These are phyloP conservation scores for Ramularia endophylla DNA, from an alignment of 2,329 filamentous ascomycete genomes.

Conservation along the genomic window DNA sequence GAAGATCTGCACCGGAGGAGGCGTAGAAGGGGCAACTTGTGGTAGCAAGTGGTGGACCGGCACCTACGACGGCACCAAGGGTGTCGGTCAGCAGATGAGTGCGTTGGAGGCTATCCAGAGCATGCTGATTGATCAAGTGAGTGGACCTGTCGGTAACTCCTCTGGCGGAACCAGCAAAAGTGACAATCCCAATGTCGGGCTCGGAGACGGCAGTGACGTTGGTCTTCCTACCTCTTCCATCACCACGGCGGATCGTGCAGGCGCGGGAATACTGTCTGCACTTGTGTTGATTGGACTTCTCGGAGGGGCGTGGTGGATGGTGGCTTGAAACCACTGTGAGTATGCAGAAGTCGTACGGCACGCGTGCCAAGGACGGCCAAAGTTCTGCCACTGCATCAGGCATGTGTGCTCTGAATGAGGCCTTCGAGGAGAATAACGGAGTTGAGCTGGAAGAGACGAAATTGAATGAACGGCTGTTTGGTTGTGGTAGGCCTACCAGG, in stretches of 20 bases:
- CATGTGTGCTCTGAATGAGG: too few relatives aligned
- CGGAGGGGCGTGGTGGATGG: slow-evolving; percentile 22
- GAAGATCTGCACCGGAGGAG: slow-evolving; percentile 36
- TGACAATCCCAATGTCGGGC: slow-evolving; percentile 3
- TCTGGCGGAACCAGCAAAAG: slow-evolving; percentile 39
- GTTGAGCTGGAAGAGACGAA: too few relatives aligned
- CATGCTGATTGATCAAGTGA: slow-evolving; percentile 32
- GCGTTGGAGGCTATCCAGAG: slow-evolving; percentile 47
- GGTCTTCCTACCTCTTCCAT: slow-evolving; percentile 15
- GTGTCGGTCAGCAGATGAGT: slow-evolving; percentile 53
- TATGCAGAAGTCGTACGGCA: too few relatives aligned
- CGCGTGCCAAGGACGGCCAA: too few relatives aligned
- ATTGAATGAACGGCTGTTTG: too few relatives aligned
- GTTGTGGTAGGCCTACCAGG: too few relatives aligned
- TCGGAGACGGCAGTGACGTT: slow-evolving; percentile 3
- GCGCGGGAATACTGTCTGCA: slow-evolving; percentile 5
- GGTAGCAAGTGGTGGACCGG: slow-evolving; percentile 37
- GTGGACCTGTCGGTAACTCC: slow-evolving; percentile 39
- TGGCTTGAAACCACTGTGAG: slow-evolving; percentile 7
- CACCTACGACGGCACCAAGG: slow-evolving; percentile 39
- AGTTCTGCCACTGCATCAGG: too few relatives aligned
- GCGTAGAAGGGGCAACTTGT: slow-evolving; percentile 39
- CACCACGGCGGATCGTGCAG: slow-evolving; percentile 9
- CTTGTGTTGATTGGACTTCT: slow-evolving; percentile 13
- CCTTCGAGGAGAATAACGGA: too few relatives aligned